phyloP scores from a whole-genome alignment of 116 monocot genomes.

The Papilionanthe hybrid region DNA sequence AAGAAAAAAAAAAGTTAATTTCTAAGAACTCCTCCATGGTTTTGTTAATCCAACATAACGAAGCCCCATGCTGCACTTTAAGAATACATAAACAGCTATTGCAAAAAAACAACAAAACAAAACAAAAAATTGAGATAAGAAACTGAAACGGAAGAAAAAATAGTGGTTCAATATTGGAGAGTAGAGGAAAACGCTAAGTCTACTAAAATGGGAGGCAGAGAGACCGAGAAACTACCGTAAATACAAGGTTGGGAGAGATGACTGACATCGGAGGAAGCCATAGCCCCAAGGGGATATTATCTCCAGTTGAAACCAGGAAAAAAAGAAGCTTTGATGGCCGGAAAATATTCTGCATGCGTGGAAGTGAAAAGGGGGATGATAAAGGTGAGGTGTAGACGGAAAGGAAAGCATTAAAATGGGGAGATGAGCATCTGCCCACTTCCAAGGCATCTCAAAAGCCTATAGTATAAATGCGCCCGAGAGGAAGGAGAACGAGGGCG shows the following conservation, averaged over 20 bases:
- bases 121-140: neutral
- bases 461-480: constrained; percentile 4
- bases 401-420: constrained; percentile 18
- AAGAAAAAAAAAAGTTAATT: neutral
- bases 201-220: neutral
- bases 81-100: neutral
- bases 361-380: constrained; percentile 12
- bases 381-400: constrained; percentile 29
- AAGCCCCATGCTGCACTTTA: neutral
- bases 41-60: neutral
- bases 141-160: too few species aligned
- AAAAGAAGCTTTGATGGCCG: constrained; percentile 7
- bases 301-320: constrained; percentile 1
- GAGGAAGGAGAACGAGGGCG: constrained; percentile 1
- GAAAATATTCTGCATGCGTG: neutral
- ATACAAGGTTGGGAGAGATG: constrained; percentile 40
- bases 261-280: constrained; percentile 29
- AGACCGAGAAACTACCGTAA: constrained; percentile 27
- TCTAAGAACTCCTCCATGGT: neutral
- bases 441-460: constrained; percentile 35
- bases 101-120: neutral
- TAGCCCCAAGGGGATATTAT: constrained; percentile 12
- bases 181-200: too few species aligned
- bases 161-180: neutral
- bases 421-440: constrained; percentile 21